phyloP scores from a whole-genome alignment of 2,329 filamentous ascomycete species.

The Phialophora verrucosa region DNA sequence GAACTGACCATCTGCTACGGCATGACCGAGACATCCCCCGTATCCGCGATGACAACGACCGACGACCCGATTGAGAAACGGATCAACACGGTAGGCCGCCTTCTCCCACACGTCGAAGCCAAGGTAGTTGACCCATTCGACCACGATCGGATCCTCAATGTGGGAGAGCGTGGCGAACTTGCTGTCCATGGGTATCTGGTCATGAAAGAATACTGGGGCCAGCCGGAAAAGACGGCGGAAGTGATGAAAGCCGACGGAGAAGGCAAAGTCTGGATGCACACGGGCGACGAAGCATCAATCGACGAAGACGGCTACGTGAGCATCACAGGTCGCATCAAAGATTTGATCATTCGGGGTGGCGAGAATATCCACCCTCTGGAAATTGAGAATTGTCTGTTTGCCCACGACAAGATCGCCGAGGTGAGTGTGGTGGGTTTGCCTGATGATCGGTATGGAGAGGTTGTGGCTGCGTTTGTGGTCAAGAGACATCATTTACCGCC shows the following conservation, averaged over 20 bases:
- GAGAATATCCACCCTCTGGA: conserved; percentile 97
- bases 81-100: conserved; percentile 75
- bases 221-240: conserved; percentile 70
- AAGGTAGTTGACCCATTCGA: conserved; percentile 82
- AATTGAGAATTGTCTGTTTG: conserved; percentile 84
- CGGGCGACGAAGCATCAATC: conserved; percentile 89
- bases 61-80: conserved; percentile 74
- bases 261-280: conserved; percentile 79
- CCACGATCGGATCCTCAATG: conserved; percentile 62
- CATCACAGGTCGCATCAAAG: conserved; percentile 73
- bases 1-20: conserved; percentile 94
- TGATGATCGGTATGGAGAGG: conserved; percentile 83
- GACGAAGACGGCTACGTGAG: conserved; percentile 75
- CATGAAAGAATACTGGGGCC: conserved; percentile 91
- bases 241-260: conserved; percentile 58
- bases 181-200: conserved; percentile 83
- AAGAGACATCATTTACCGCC: conserved; percentile 51
- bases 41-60: conserved; percentile 78
- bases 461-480: conserved; percentile 82
- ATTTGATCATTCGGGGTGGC: conserved; percentile 90
- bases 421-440: conserved; percentile 83
- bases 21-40: conserved; percentile 85
- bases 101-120: conserved; percentile 79
- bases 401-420: conserved; percentile 72
- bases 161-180: conserved; percentile 77